Evolutionary conservation across 305 asterid genomes (phyloP).

Genomic region (Solanum chacoense): DNA sequence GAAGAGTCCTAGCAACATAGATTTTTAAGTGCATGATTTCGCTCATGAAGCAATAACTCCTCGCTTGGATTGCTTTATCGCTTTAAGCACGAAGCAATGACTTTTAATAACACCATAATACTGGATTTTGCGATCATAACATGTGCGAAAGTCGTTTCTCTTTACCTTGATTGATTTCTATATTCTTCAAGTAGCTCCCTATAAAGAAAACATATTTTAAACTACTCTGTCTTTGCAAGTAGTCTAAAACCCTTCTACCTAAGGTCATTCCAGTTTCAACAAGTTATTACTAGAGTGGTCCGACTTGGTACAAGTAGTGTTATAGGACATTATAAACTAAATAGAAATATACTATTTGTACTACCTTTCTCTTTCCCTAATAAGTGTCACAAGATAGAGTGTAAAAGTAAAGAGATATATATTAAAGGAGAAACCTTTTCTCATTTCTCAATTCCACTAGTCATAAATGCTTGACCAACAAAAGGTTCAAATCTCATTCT

Average conservation of each 20-base stretch:
- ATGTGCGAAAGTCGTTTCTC: not conserved
- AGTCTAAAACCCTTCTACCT: not conserved
- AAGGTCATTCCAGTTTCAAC: not conserved
- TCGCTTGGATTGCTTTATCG: not conserved
- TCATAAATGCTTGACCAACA: not conserved
- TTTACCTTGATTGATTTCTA: not conserved
- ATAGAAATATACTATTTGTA: not conserved
- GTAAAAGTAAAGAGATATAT: not conserved
- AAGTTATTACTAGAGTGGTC: not conserved
- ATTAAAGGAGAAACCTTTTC: not conserved
- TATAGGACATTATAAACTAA: not conserved
- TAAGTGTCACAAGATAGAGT: not conserved
- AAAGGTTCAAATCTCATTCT: not conserved
- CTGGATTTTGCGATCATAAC: not conserved
- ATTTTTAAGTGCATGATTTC: not conserved
- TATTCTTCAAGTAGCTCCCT: not conserved
- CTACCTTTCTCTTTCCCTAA: not conserved
- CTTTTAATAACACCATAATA: not conserved
- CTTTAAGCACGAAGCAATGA: not conserved
- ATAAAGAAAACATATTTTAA: not conserved
- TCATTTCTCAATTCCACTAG: not conserved
- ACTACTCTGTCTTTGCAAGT: not conserved
- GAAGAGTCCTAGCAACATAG: not conserved
- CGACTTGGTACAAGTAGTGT: not conserved
- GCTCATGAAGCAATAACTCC: not conserved